Base-by-base conservation (phyloP, 805 yeast species). In the Candida sonorensis region DNA sequence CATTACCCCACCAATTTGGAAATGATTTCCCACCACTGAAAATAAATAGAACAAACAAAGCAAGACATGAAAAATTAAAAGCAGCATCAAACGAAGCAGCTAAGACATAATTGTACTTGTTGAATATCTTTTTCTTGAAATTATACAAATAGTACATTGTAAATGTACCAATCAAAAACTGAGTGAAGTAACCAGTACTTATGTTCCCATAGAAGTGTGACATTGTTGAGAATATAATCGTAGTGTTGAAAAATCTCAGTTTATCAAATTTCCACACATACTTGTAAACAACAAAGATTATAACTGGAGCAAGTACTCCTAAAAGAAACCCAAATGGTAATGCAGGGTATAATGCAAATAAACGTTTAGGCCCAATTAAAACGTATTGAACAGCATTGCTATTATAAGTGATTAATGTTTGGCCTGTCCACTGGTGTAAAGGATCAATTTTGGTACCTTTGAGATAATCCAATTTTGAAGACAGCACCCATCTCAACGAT, bases 41-140 rank as follows among this genome's bases (percentile, higher is more conserved):
- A 4, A 45, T 39, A 28, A 48, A 45, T 16, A 62, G 33, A 9
- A 62, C 30, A 42, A 69, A 69, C 9, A 69, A 52, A 17, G 57
- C 39, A 16, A 69, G 38, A 26, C 62, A 53, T 3, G 71, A 54
- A 26, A 69, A 43, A 38, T 68, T 69, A 48, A 61, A 67, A 4
- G 74, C 75, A 0, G 74, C 66, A 38, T 69, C 75, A 38, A 66
- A 59, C 0, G 74, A 73, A 3, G 75, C 75, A 1, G 75, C 75
- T 17, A 67, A 42, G 10, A 68, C 60, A 45, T 68, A 69, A 34
- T 69, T 69, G 45, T 59, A 69, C 35, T 47, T 55, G 41, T 59
- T 61, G 64, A 73, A 69, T 16, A 59, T 28, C 3, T 41, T 36
- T 35, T 62, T 64, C 26, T 50, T 59, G 41, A 62, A 66, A 19